Base-by-base conservation (phyloP, 169 alveolate genomes). In the Eimeria falciformis region DNA sequence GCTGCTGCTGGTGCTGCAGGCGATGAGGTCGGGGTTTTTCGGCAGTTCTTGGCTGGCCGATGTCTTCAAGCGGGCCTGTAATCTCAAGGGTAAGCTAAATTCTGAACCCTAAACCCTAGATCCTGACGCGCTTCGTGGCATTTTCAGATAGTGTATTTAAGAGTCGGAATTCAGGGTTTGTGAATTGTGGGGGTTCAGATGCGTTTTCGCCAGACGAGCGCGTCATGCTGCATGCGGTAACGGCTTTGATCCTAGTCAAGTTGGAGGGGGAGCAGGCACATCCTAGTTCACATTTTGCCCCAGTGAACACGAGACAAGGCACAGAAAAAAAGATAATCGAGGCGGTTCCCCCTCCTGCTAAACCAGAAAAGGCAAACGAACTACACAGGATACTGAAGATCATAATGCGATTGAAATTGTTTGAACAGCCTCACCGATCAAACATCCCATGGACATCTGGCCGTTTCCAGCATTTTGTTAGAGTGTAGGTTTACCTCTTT, bases 401-500 rank as follows among this genome's bases (percentile, higher is more conserved):
- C 23, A 9, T 68, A 4, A 9, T 68, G 47, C 43, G 12, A 46
- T 46, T 68, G 79, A 17, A n/a, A 12, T 12, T 29, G 40, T 68
- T n/a, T 3, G 79, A 68, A n/a, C 37, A 18, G 29, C 73, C 73
- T 14, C 17, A 14, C 37, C 7, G 33, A 12, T 14, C 73, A n/a
- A 62, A 62, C 25, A n/a, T 62, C n/a, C n/a, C 73, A 18, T 62
- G 73, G 73, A n/a, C 73, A 27, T n/a, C 50, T 27, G 79, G 79
- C 79, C 0, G 79, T 6, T 0, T 46, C 12, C 79, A 27, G n/a
- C 62, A 14, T 11, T 11, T 50, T 14, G n/a, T 50, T 50, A 14
- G n/a, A 14, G 62, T 50, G 62, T 50, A n/a, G n/a, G n/a, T n/a
- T n/a, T n/a, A n/a, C n/a, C n/a, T n/a, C n/a, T n/a, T n/a, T n/a